Evolutionary conservation across 768 basidiomycete species (phyloP).

Genomic region (Tricholoma matsutake): DNA sequence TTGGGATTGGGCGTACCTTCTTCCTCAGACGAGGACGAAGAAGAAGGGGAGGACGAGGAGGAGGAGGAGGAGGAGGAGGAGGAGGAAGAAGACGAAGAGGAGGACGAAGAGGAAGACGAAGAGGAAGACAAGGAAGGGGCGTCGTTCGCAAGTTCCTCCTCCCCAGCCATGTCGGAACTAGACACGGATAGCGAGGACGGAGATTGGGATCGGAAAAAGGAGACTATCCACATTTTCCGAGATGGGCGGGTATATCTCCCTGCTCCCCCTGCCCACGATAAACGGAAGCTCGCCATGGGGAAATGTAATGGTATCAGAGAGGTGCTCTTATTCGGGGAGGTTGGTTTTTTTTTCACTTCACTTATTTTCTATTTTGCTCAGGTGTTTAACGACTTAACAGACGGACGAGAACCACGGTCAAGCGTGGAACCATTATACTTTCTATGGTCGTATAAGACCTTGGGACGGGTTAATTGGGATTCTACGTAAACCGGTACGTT

Average conservation of each 20-base stretch:
- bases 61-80: too few species aligned
- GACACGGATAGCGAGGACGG: not conserved
- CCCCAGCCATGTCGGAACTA: not conserved
- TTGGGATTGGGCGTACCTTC: not conserved
- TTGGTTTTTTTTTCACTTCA: constrained; percentile 18
- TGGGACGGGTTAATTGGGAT: constrained; percentile 63
- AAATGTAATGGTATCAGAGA: constrained; percentile 57
- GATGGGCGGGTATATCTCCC: constrained; percentile 18
- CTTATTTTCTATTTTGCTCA: constrained; percentile 1
- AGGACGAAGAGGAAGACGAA: too few species aligned
- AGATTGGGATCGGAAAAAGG: constrained; percentile 25
- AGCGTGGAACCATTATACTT: constrained; percentile 46
- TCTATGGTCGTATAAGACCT: constrained; percentile 50
- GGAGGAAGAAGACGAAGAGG: not conserved
- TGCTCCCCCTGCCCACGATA: constrained; percentile 15
- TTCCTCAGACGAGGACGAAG: too few species aligned
- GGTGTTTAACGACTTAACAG: constrained; percentile 23
- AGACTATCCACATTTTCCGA: constrained; percentile 2
- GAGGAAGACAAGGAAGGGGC: constrained; percentile 2
- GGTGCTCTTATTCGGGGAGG: constrained; percentile 59
- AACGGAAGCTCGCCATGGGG: constrained; percentile 4
- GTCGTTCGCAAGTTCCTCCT: not conserved
- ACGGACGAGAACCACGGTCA: constrained; percentile 46
- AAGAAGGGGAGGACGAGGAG: too few species aligned
- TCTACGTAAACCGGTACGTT: constrained; percentile 37